Evolutionary conservation across 2,329 filamentous ascomycete genomes (phyloP).

Genomic region (Calonectria hawksworthii): DNA sequence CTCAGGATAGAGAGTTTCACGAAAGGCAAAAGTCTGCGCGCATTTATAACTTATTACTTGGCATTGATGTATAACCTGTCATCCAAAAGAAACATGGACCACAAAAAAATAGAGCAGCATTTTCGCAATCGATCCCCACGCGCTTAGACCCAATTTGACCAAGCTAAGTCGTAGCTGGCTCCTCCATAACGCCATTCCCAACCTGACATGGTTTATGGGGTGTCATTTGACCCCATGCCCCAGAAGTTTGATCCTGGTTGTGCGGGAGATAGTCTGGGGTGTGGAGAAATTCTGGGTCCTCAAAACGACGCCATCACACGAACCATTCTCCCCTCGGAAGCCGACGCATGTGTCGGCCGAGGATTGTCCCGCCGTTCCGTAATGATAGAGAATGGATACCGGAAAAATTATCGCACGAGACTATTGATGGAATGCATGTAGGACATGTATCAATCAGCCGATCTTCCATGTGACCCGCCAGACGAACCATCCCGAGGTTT

Average conservation of each 20-base stretch:
- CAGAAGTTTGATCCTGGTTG: background rate
- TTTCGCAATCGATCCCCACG: background rate
- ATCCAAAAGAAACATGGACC: background rate
- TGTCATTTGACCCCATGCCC: conserved; percentile 3
- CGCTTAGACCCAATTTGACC: background rate
- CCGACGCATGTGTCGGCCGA: background rate
- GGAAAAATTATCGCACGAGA: background rate
- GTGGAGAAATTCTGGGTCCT: background rate
- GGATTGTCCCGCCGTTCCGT: background rate
- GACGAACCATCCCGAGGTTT: background rate
- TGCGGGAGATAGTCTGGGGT: background rate
- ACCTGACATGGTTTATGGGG: background rate
- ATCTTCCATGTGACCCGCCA: background rate
- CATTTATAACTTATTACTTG: background rate
- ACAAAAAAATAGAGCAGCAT: background rate
- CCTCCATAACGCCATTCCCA: background rate
- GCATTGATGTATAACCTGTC: background rate
- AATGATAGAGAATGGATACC: background rate
- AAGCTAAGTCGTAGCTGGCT: background rate
- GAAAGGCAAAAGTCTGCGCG: background rate
- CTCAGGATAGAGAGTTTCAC: background rate
- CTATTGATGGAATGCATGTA: too few species aligned
- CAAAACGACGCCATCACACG: background rate
- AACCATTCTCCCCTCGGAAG: background rate
- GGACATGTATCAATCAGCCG: background rate